Evolutionary conservation across 257 asterid species (phyloP).

Genomic region (Nicotiana benthamiana): DNA sequence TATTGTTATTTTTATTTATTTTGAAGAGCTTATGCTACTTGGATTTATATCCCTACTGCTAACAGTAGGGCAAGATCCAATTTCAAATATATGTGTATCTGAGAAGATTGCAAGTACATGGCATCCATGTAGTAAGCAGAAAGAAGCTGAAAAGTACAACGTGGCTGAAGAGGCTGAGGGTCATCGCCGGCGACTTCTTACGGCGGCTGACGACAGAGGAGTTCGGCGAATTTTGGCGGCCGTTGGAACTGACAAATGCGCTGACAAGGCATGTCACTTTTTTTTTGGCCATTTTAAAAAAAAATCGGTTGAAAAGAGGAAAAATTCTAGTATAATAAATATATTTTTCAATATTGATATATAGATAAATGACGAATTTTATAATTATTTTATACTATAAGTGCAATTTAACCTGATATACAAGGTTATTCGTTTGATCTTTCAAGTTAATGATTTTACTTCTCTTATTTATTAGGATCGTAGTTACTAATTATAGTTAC

Average conservation of each 20-base stretch:
- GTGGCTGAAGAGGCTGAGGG: conserved; percentile 9
- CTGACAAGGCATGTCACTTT: conserved; percentile 31
- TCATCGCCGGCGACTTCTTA: conserved; percentile 51
- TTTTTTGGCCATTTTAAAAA: background rate
- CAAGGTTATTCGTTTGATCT: too few relatives aligned
- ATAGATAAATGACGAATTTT: too few relatives aligned
- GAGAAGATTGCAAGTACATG: conserved; percentile 42
- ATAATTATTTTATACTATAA: too few relatives aligned
- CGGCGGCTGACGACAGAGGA: background rate
- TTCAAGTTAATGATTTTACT: too few relatives aligned
- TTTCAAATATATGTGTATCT: conserved; percentile 63
- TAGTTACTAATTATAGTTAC: too few relatives aligned
- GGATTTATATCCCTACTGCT: conserved; percentile 86
- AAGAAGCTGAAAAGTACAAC: conserved; percentile 15
- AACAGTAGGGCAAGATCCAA: conserved; percentile 53
- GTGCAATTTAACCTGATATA: too few relatives aligned
- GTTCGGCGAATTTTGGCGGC: conserved; percentile 53
- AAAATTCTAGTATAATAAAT: too few relatives aligned
- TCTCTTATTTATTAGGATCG: too few relatives aligned
- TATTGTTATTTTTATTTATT: background rate
- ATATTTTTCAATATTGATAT: too few relatives aligned
- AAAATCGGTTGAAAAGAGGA: background rate
- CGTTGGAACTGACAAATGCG: conserved; percentile 51
- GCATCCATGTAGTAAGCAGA: conserved; percentile 72
- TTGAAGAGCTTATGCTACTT: conserved; percentile 74